phyloP scores from a whole-genome alignment of 306 rosid species.

The Quercus berberidifolia region DNA sequence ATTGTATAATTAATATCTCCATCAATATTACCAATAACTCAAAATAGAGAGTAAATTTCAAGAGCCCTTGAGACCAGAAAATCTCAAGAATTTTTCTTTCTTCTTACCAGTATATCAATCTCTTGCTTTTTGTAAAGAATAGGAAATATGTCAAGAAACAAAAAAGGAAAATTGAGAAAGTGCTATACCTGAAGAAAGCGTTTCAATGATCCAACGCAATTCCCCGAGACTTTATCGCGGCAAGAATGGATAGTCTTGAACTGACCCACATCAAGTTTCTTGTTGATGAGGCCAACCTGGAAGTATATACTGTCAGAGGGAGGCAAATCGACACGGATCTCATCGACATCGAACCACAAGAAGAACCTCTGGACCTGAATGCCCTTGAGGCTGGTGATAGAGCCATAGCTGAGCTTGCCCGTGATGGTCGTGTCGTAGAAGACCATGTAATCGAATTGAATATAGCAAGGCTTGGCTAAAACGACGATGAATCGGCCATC shows the following conservation, averaged over 20 bases:
- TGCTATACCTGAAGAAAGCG: conserved; percentile 39
- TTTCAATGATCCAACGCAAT: conserved; percentile 29
- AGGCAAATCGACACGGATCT: conserved; percentile 94
- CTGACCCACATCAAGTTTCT: conserved; percentile 73
- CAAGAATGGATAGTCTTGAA: conserved; percentile 69
- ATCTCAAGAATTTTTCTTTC: background rate
- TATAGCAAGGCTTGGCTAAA: conserved; percentile 59
- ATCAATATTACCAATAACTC: too few relatives aligned
- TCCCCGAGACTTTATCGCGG: conserved; percentile 27
- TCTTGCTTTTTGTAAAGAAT: background rate
- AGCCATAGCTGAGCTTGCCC: conserved; percentile 73
- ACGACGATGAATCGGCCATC: conserved; percentile 64
- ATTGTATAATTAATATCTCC: too few relatives aligned
- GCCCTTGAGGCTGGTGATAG: conserved; percentile 67
- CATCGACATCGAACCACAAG: conserved; percentile 76
- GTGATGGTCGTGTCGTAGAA: conserved; percentile 64
- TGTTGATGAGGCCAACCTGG: conserved; percentile 78
- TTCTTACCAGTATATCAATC: background rate
- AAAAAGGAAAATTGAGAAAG: background rate
- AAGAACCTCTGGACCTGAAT: conserved; percentile 70
- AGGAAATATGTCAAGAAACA: too few relatives aligned
- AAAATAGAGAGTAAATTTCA: too few relatives aligned
- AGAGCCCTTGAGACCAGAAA: too few relatives aligned
- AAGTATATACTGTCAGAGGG: conserved; percentile 74
- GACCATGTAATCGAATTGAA: conserved; percentile 69